phyloP scores from a whole-genome alignment of 1,284 basidiomycete genomes.

The Leccinum subrobustum region DNA sequence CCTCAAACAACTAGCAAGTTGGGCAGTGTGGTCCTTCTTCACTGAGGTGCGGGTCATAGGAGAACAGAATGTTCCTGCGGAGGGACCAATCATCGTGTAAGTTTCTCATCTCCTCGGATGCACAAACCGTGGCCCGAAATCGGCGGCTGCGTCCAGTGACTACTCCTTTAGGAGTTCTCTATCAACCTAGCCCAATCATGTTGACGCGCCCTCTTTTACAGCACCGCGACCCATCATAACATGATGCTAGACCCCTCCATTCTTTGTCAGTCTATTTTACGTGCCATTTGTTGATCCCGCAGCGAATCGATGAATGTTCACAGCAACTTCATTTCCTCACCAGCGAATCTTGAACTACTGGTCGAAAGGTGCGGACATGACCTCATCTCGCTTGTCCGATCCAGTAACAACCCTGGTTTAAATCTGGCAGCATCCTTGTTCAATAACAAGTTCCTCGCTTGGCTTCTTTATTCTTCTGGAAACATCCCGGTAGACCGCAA shows the following conservation, averaged over 20 bases:
- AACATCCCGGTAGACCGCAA: conserved; percentile 96
- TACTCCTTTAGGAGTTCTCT: conserved; percentile 1
- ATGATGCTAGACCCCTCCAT: conserved; percentile 89
- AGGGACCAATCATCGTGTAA: conserved; percentile 88
- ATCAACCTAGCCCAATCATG: conserved; percentile 1
- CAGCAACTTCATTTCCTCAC: conserved; percentile 78
- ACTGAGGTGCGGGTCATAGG: conserved; percentile 81
- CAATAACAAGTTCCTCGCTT: conserved; percentile 68
- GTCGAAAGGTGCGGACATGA: conserved; percentile 66
- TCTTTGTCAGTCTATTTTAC: conserved; percentile 57
- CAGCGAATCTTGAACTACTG: conserved; percentile 88
- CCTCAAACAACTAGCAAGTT: conserved; percentile 67
- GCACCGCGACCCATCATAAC: conserved; percentile 86
- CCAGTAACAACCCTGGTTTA: conserved; percentile 10
- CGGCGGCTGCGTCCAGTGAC: not conserved
- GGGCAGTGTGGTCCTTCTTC: conserved; percentile 84
- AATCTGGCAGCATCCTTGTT: conserved; percentile 65
- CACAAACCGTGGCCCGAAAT: not conserved
- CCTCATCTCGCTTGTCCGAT: conserved; percentile 10
- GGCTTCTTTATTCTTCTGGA: conserved; percentile 83
- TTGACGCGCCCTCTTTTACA: conserved; percentile 33
- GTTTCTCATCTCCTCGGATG: conserved; percentile 32
- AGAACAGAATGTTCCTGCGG: conserved; percentile 78
- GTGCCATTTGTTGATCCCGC: conserved; percentile 11
- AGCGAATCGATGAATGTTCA: conserved; percentile 16